Conservation (phyloP, 2,329 filamentous ascomycete genomes). For the Geosmithia morbida region DNA sequence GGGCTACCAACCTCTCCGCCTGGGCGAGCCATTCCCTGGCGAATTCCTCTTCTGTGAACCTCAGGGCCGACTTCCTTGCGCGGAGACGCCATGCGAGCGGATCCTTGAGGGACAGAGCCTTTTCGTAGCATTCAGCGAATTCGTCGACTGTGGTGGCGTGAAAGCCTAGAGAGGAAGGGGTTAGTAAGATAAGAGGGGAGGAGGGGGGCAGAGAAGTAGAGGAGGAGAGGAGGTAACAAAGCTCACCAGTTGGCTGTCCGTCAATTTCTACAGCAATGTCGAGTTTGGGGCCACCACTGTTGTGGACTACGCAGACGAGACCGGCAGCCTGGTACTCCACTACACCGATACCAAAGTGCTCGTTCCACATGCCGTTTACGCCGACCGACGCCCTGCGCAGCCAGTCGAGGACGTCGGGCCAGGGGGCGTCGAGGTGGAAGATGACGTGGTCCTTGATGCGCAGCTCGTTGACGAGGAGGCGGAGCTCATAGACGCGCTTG, state of each 20-base stretch:
- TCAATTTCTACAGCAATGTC: conserved; percentile 82
- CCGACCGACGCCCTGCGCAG: conserved; percentile 66
- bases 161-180: conserved; percentile 43
- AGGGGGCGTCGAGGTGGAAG: conserved; percentile 82
- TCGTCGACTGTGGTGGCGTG: conserved; percentile 66
- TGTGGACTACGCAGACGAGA: conserved; percentile 81
- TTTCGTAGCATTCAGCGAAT: conserved; percentile 68
- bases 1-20: conserved; percentile 54
- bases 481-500: conserved; percentile 75
- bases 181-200: too few relatives aligned
- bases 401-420: conserved; percentile 74
- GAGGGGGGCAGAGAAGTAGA: neutral
- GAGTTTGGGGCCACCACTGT: conserved; percentile 82
- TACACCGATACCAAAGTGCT: conserved; percentile 96
- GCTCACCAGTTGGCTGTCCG: conserved; percentile 60
- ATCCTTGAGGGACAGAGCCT: conserved; percentile 59
- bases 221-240: neutral
- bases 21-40: conserved; percentile 62
- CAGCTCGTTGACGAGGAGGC: conserved; percentile 75
- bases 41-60: conserved; percentile 86
- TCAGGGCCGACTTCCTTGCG: conserved; percentile 61
- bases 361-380: conserved; percentile 99
- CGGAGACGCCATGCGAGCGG: conserved; percentile 60
- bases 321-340: conserved; percentile 97
- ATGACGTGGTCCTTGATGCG: conserved; percentile 71